A percentile compares a stretch with the other conserved stretches of the same genome.
Evolutionary conservation across 2,329 filamentous ascomycete genomes (phyloP).

Genomic region (Helotiales sp.): DNA sequence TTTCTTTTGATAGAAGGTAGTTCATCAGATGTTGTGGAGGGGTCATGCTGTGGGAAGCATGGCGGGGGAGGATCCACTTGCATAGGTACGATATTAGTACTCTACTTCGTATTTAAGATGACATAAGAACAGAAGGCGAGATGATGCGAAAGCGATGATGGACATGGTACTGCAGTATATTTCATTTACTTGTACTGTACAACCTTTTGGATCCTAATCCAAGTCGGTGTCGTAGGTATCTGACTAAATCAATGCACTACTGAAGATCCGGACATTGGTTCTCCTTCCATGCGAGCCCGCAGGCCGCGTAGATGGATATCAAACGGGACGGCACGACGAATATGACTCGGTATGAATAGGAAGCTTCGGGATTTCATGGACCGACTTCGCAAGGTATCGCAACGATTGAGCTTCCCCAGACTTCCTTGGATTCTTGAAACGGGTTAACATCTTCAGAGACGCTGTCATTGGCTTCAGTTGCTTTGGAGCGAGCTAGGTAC

Average conservation of each 20-base stretch:
- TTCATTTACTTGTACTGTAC: constrained; percentile 1
- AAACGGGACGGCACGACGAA: background rate
- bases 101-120: too few relatives aligned
- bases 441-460: too few relatives aligned
- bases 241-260: background rate
- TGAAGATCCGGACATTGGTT: too few relatives aligned
- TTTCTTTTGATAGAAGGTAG: background rate
- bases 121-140: background rate
- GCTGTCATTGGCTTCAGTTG: too few relatives aligned
- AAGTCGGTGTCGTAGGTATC: background rate
- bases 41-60: constrained; percentile 13
- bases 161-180: background rate
- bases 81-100: background rate
- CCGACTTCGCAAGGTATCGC: background rate
- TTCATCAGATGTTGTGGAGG: constrained; percentile 1
- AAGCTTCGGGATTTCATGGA: background rate
- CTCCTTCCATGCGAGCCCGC: background rate
- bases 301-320: background rate
- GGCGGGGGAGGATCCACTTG: constrained; percentile 7
- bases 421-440: too few relatives aligned
- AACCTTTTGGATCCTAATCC: background rate
- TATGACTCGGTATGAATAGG: background rate
- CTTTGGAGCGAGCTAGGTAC: background rate
- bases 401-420: too few relatives aligned
- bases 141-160: background rate